These are phyloP conservation scores for Sporothrix pallida DNA, from an alignment of 2,329 filamentous ascomycete species.

Conservation along the genomic window DNA sequence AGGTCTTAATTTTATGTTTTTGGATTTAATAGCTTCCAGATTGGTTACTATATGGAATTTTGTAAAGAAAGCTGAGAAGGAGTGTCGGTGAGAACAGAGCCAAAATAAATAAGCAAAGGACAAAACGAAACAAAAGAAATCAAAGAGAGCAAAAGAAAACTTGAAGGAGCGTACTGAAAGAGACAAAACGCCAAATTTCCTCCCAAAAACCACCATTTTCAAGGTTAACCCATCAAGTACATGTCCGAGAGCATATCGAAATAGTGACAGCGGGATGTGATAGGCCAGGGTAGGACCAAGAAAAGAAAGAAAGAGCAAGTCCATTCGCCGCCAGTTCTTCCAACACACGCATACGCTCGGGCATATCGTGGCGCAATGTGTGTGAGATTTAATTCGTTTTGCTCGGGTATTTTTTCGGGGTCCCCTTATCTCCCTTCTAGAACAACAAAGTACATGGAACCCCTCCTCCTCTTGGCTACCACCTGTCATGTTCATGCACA, in stretches of 20 bases:
- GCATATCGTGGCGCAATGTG: neutral
- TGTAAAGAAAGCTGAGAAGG: slow-evolving; percentile 9
- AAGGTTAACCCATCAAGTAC: neutral
- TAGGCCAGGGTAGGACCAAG: neutral
- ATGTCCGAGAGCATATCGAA: neutral
- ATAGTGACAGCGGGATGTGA: neutral
- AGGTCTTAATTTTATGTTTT: neutral
- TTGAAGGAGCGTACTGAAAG: slow-evolving; percentile 15
- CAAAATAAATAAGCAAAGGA: slow-evolving; percentile 5
- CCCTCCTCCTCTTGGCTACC: neutral
- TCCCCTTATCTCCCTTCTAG: slow-evolving; percentile 21
- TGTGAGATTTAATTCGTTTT: neutral
- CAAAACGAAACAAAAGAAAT: slow-evolving; percentile 12
- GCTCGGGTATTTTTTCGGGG: slow-evolving; percentile 29
- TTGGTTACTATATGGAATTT: slow-evolving; percentile 18
- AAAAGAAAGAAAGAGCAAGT: neutral
- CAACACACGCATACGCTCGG: slow-evolving; percentile 14
- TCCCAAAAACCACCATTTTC: neutral
- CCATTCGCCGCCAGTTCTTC: neutral
- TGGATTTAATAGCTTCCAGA: slow-evolving; percentile 9
- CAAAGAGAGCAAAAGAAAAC: slow-evolving; percentile 4
- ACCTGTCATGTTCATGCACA: neutral
- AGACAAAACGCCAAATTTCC: slow-evolving; percentile 14
- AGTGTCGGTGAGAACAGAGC: neutral
- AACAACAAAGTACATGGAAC: slow-evolving; percentile 26